Conservation (phyloP, 768 basidiomycete genomes). For the Pluteus cervinus region DNA sequence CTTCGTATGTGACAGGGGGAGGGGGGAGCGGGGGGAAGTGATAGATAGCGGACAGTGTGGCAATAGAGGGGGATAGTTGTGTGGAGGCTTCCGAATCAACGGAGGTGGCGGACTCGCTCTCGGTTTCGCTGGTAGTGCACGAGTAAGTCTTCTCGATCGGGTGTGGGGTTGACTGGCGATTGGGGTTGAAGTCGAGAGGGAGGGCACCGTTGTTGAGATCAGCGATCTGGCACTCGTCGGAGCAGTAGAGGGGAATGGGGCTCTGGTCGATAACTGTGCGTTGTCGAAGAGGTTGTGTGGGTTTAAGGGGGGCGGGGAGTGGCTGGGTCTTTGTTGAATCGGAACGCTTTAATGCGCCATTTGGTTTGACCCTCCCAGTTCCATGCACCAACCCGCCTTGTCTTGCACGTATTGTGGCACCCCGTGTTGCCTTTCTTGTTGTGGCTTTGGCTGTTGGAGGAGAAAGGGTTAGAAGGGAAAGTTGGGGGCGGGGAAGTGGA, state of each 20-base stretch:
- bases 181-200: constrained; percentile 39
- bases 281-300: constrained; percentile 35
- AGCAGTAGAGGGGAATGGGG: constrained; percentile 81
- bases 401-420: constrained; percentile 28
- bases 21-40: constrained; percentile 52
- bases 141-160: constrained; percentile 29
- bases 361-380: constrained; percentile 56
- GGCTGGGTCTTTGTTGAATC: constrained; percentile 16
- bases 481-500: constrained; percentile 9
- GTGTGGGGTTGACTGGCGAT: constrained; percentile 32
- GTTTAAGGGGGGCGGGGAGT: constrained; percentile 13
- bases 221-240: constrained; percentile 62
- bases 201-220: constrained; percentile 44
- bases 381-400: constrained; percentile 56
- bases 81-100: constrained; percentile 12
- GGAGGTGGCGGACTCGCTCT: constrained; percentile 25
- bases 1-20: constrained; percentile 32
- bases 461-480: constrained; percentile 8
- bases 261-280: constrained; percentile 74
- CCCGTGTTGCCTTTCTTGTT: constrained; percentile 21
- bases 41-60: constrained; percentile 27
- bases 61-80: constrained; percentile 21
- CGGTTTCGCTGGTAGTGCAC: constrained; percentile 22
- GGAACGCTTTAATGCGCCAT: constrained; percentile 42
- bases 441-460: constrained; percentile 8